phyloP scores from a whole-genome alignment of 768 basidiomycete species.

The Candolleomyces eurysporus region DNA sequence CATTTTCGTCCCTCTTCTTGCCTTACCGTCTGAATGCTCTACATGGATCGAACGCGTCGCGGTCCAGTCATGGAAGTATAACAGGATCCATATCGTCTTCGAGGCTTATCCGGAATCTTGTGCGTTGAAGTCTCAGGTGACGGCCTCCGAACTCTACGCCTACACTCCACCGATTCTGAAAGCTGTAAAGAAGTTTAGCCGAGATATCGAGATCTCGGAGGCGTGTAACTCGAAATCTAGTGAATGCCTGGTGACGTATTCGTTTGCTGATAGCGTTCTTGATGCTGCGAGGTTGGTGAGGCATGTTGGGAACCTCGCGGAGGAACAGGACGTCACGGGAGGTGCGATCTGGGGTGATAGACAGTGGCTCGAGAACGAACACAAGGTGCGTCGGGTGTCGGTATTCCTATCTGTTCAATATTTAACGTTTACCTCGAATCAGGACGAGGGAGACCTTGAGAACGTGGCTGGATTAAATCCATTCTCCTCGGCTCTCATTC shows the following conservation, averaged over 20 bases:
- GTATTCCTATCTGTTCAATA: neutral
- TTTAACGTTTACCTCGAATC: constrained; percentile 2
- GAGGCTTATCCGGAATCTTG: constrained; percentile 59
- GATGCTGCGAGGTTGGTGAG: constrained; percentile 59
- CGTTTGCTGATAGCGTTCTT: constrained; percentile 59
- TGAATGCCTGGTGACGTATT: constrained; percentile 46
- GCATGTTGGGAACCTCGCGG: constrained; percentile 57
- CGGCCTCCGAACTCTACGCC: constrained; percentile 32
- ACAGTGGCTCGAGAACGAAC: constrained; percentile 60
- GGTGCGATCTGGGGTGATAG: constrained; percentile 59
- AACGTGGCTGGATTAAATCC: constrained; percentile 62
- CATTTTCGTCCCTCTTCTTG: constrained; percentile 44
- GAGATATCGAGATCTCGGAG: constrained; percentile 61
- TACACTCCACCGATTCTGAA: constrained; percentile 70
- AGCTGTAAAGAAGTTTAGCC: constrained; percentile 63
- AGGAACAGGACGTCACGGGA: constrained; percentile 38
- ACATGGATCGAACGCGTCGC: constrained; percentile 43
- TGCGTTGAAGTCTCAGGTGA: constrained; percentile 27
- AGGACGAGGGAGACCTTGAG: constrained; percentile 65
- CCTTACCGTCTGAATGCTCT: constrained; percentile 50
- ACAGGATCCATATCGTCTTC: constrained; percentile 55
- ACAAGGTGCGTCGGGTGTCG: constrained; percentile 34
- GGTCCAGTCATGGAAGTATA: constrained; percentile 62
- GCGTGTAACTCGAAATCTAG: constrained; percentile 51
- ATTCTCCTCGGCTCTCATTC: constrained; percentile 64